Evolutionary conservation across 495 filamentous ascomycete species (phyloP), one percentile per base, ranked within the genome.

Genomic region (Daldinia concentrica): DNA sequence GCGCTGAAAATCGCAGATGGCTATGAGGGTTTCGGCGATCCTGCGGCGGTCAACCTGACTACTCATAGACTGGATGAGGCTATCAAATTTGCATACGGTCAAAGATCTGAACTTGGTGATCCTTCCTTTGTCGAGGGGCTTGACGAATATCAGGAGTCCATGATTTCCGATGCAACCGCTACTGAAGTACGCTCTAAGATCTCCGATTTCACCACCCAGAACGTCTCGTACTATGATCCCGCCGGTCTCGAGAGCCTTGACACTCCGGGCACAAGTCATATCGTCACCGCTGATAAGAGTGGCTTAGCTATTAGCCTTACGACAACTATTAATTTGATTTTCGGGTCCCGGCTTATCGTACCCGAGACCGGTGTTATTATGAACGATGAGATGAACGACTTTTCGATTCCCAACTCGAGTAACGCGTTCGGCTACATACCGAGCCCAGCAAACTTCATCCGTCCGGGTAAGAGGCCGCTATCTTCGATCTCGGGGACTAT

Each of bases 301-400:
- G 91, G 91, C 0, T 77, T 93, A 59, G 84, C 90, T 6, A 84
- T 93, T 45, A 89, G 88, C 3, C 80, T 90, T 1, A 93, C 91
- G 12, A 89, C 88, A 2, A 95, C 93, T 0, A 83, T 96, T 58
- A 96, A 96, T 77, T 79, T 93, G 15, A 80, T 91, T 0, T 96
- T 95, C 63, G 93, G 93, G 7, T 90, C 86, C 43, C 82, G 85
- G 26, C 61, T 96, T 11, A 86, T 94, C 69, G 88, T 94, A 0
- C 92, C 92, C 0, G 90, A 94, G 71, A 94, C 92, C 0, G 84
- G 84, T 6, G 86, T 96, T 19, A 92, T 95, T 68, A 91, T 95
- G 89, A 98, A 98, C 78, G 89, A 97, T 75, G 92, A 97, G 76
- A 97, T 97, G 94, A 92, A 97, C 76, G 92, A 91, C 86, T 94